phyloP scores from a whole-genome alignment of 2,329 filamentous ascomycete genomes.

The Drechslerella dactyloides region DNA sequence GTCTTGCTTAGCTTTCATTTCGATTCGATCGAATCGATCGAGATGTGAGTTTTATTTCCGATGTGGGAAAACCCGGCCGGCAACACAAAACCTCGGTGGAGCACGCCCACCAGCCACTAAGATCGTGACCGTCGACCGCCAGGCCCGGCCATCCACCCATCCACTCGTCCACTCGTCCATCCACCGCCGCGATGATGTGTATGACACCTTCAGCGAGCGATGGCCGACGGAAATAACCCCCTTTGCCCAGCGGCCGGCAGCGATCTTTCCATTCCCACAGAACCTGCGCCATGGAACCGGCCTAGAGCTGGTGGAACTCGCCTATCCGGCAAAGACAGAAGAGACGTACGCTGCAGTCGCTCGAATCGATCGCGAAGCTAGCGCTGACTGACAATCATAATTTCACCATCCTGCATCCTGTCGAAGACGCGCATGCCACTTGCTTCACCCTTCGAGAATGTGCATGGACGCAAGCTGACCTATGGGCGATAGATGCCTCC shows the following conservation, averaged over 20 bases:
- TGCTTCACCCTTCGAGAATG: conserved; percentile 7
- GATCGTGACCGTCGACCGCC: not conserved
- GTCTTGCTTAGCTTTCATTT: conserved; percentile 22
- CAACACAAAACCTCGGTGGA: not conserved
- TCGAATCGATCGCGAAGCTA: not conserved
- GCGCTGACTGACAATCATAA: not conserved
- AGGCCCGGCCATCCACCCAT: not conserved
- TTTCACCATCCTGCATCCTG: not conserved
- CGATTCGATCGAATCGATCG: conserved; percentile 2
- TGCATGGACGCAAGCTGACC: not conserved
- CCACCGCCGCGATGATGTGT: not conserved
- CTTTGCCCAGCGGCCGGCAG: too few relatives aligned
- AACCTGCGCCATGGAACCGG: too few relatives aligned
- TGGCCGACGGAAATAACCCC: too few relatives aligned
- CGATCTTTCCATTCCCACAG: too few relatives aligned
- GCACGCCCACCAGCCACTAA: not conserved
- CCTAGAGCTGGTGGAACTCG: not conserved
- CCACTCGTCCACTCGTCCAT: not conserved
- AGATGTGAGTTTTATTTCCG: not conserved
- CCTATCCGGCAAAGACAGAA: not conserved
- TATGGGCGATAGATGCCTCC: not conserved
- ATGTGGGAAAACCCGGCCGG: not conserved
- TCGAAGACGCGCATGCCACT: not conserved
- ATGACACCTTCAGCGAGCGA: too few relatives aligned
- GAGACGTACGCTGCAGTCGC: too few relatives aligned